Base-by-base conservation (phyloP, 1,139 yeast genomes). In the Blastobotrys buckinghamii region DNA sequence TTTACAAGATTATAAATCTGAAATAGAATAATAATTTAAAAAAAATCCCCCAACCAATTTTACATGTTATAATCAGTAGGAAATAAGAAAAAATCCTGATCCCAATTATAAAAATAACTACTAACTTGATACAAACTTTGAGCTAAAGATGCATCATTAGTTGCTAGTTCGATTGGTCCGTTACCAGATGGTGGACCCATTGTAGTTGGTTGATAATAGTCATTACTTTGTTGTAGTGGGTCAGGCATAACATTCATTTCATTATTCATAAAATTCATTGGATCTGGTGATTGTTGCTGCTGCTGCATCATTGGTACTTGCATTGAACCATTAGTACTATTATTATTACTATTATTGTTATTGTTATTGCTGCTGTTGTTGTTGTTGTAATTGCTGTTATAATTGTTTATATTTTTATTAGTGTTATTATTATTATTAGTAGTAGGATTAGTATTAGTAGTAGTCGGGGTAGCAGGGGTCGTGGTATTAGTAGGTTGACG, bases 61-160 rank as follows among this genome's bases (percentile, higher is more conserved):
- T 40, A 40, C 24, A 40, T 10, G 35, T n/a, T 13, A 27, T 27
- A 15, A 35, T 17, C 24, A 17, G 26, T 12, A 10, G 51, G 46
- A 41, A 39, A 41, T 39, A 42, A 15, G 32, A 42, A 26, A 34
- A 49, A 46, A 27, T 57, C 61, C n/a, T 54, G 41, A 29, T 58
- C 61, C 55, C 54, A 52, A 12, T 54, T 48, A 36, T 50, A 55
- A 15, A 58, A 52, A 32, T 49, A 51, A 15, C 57, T 50, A 10
- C 58, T 51, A 16, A 58, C 51, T 32, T 56, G 58, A 45, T 51
- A 55, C 35, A 58, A 53, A 16, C 55, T 45, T 16, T 55, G 57
- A 10, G 57, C 57, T 45, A 55, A 39, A 12, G 51, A 48, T 8
- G 45, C 45, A 34, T 50, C 53, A 17, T 26, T n/a, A 40, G 5